Evolutionary conservation across 768 basidiomycete genomes (phyloP), one percentile per base, ranked within the genome.

Genomic region (Xerocomellus chrysenteron): DNA sequence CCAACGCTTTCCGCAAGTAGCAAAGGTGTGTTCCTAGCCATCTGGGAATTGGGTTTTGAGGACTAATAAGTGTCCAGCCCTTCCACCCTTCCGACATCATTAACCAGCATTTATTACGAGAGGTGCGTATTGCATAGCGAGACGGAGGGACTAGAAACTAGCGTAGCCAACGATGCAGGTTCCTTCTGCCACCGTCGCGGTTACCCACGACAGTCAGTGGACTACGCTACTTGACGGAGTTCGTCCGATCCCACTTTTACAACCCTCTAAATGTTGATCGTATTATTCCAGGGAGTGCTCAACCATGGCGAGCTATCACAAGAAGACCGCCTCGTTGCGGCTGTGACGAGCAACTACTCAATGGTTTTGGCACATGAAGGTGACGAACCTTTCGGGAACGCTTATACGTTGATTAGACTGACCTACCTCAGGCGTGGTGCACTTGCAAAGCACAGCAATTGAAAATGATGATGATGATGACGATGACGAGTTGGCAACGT

Each of bases 81-180:
- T 54, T 58, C 28, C 61, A 62, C 26, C 60, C 61, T 6, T 58
- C 56, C 4, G 56, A 62, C n/a, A 14, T 48, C 26, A 58, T 57
- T 3, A 58, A 63, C 4, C 43, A 42, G 33, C 14, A 50, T 47
- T 37, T 64, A 19, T 30, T 65, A 14, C n/a, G 33, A 35, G 14
- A 28, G 35, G 58, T 65, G 9, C 3, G 32, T 52, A 4, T 26
- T 17, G 19, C 4, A 24, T 28, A 2, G 7, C 24, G 8, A 35
- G 11, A 8, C 9, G 3, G 16, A 37, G 10, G 39, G 13, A 4
- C 10, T 33, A 32, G 33, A 56, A 36, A 14, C 4, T 16, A 30
- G 7, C 11, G 2, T 37, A 19, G 46, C 35, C 28, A 21, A 28
- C 14, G 16, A 32, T 33, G 2, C 32, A 62, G 61, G 26, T n/a